Conservation (phyloP, 495 filamentous ascomycete species). For the Talaromyces ruber region DNA sequence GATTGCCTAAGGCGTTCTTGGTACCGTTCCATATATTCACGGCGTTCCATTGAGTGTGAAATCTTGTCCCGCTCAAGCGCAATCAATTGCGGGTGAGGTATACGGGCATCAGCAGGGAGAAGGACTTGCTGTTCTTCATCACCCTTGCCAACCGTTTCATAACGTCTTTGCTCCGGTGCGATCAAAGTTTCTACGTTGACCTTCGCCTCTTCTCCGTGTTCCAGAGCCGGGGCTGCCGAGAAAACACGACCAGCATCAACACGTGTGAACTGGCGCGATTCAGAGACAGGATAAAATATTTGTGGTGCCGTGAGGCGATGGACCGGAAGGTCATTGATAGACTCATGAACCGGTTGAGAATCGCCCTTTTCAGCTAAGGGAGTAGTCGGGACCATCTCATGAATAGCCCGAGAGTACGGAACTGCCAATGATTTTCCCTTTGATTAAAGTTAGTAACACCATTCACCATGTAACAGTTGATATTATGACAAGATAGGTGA, state of each 20-base stretch:
- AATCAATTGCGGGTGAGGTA: slow-evolving; percentile 83
- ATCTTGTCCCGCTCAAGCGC: slow-evolving; percentile 40
- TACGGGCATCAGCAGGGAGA: slow-evolving; percentile 74
- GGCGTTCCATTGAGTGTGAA: slow-evolving; percentile 16
- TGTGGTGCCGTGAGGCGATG: slow-evolving; percentile 73
- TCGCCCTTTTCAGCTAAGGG: slow-evolving; percentile 20
- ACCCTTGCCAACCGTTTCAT: slow-evolving; percentile 37
- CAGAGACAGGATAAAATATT: slow-evolving; percentile 82
- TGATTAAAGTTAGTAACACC: slow-evolving; percentile 10
- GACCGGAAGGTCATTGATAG: slow-evolving; percentile 83
- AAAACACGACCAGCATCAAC: slow-evolving; percentile 84
- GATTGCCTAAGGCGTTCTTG: slow-evolving; percentile 34
- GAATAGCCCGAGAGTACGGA: slow-evolving; percentile 67
- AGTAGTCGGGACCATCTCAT: slow-evolving; percentile 69
- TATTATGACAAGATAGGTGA: background rate
- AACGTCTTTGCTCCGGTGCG: slow-evolving; percentile 17
- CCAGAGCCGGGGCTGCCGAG: slow-evolving; percentile 34
- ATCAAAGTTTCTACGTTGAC: slow-evolving; percentile 22
- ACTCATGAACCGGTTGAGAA: slow-evolving; percentile 52
- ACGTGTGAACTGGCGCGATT: slow-evolving; percentile 85
- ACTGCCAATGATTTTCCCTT: slow-evolving; percentile 65
- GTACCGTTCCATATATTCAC: slow-evolving; percentile 30
- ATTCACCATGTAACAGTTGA: background rate
- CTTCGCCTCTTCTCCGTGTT: slow-evolving; percentile 10
- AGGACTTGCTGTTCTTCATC: slow-evolving; percentile 42